These are phyloP conservation scores for Solanum hybrid DNA, from an alignment of 305 asterid genomes.

Conservation along the genomic window DNA sequence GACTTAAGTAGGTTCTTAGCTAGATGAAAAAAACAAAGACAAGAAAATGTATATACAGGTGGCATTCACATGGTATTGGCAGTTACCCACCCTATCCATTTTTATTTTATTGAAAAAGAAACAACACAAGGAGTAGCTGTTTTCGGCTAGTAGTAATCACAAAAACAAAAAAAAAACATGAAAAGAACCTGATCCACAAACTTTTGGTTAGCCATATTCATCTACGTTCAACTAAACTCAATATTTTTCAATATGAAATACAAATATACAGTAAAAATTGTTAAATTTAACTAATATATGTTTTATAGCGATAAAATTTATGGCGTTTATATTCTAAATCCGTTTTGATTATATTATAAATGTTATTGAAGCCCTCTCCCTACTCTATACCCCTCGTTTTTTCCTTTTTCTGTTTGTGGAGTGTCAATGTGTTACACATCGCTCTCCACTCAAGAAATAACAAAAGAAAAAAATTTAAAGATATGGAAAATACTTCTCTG, in stretches of 20 bases:
- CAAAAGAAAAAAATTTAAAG: background rate
- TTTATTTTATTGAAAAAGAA: slow-evolving; percentile 14
- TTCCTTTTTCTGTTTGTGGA: background rate
- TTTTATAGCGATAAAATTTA: background rate
- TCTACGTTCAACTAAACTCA: background rate
- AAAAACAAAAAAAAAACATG: background rate
- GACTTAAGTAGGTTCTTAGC: background rate
- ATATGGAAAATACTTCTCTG: background rate
- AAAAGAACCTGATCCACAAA: slow-evolving; percentile 34
- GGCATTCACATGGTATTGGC: slow-evolving; percentile 29
- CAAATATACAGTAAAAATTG: background rate
- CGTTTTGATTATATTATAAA: background rate
- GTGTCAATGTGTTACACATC: slow-evolving; percentile 4
- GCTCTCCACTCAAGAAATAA: slow-evolving; percentile 5
- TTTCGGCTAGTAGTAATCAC: background rate
- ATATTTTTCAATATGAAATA: background rate
- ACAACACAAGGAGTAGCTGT: slow-evolving; percentile 1
- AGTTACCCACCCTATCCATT: slow-evolving; percentile 28
- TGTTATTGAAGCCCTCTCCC: slow-evolving; percentile 2
- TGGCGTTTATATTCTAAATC: background rate
- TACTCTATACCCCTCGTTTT: background rate
- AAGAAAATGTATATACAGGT: slow-evolving; percentile 7
- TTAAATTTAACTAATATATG: background rate
- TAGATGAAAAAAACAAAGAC: background rate
- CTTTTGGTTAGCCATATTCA: slow-evolving; percentile 18